Conservation (phyloP, 2,329 filamentous ascomycete species). For the Beauveria asiatica region DNA sequence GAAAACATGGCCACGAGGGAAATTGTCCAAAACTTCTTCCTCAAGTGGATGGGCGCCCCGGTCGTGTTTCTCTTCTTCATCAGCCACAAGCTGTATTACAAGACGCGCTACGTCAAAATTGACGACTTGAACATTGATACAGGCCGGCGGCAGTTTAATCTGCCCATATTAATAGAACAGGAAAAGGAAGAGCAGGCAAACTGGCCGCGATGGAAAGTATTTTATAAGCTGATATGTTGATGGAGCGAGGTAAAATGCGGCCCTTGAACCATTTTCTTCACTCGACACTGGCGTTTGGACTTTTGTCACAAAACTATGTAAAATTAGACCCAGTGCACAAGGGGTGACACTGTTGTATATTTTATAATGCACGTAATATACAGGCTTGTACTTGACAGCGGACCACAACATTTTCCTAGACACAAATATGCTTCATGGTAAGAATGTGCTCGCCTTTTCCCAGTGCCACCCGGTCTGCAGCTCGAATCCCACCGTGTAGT, state of each 20-base stretch:
- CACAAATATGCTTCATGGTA: not conserved
- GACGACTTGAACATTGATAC: slow-evolving; percentile 73
- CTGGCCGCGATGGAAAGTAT: slow-evolving; percentile 64
- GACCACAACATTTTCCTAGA: not conserved
- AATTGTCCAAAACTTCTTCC: slow-evolving; percentile 56
- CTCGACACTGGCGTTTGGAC: not conserved
- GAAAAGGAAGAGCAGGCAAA: slow-evolving; percentile 59
- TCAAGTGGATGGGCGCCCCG: slow-evolving; percentile 54
- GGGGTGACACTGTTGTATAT: not conserved
- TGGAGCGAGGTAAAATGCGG: no score
- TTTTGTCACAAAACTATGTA: not conserved
- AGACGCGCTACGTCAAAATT: slow-evolving; percentile 53
- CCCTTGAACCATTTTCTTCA: not conserved
- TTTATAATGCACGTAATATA: not conserved
- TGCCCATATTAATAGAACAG: slow-evolving; percentile 62
- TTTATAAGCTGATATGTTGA: slow-evolving; percentile 59
- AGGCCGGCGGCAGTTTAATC: slow-evolving; percentile 68
- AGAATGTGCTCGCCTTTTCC: slow-evolving; percentile 2
- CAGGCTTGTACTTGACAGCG: not conserved
- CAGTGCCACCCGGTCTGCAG: not conserved
- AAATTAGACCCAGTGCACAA: not conserved
- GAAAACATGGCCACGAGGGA: slow-evolving; percentile 29
- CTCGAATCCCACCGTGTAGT: slow-evolving; percentile 8
- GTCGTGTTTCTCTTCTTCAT: slow-evolving; percentile 57
- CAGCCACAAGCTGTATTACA: slow-evolving; percentile 61